Base-by-base conservation (phyloP, 1,284 basidiomycete genomes). In the Boletus semigastroideus region DNA sequence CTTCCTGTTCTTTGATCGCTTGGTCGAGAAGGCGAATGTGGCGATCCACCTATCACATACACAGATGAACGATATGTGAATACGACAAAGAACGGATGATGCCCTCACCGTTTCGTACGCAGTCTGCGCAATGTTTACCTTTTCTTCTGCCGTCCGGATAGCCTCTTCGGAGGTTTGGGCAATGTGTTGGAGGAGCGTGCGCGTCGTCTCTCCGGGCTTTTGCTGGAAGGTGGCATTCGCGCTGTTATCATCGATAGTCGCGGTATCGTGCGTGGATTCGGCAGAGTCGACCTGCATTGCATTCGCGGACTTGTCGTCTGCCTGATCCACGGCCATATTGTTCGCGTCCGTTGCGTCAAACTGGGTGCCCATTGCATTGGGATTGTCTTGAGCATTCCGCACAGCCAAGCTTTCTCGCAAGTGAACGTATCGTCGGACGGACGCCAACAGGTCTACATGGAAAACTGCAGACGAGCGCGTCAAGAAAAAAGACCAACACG, bases 11-110 rank as follows among this genome's bases (percentile, higher is more conserved):
- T 54, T 80, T 80, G 54, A 90, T 87, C 25, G 84, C 82, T 60
- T 87, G 83, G 54, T 89, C 85, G 12, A 91, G 70, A 48, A 87
- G 74, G n/a, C 83, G 79, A 22, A 86, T 82, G 60, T 90, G 85
- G 42, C 87, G 75, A 54, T 87, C 84, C 11, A 88, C 77, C 87
- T 77, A 45, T 43, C 16, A 17, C 39, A 43, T 42, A 25, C 48
- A 25, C 33, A 36, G 39, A 37, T 52, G 48, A 58, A 46, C 12
- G 37, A 50, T 14, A 4, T 16, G 25, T 7, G 41, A 34, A 33
- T n/a, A 51, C 19, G 9, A 5, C n/a, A 28, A 50, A 20, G 39
- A 33, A 30, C 58, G 9, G 27, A 19, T 30, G 41, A 31, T 13
- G 17, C 11, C 67, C 80, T 52, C 64, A 89, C 87, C 14, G 83